Evolutionary conservation across 305 asterid genomes (phyloP).

Genomic region (Solanum hybrid): DNA sequence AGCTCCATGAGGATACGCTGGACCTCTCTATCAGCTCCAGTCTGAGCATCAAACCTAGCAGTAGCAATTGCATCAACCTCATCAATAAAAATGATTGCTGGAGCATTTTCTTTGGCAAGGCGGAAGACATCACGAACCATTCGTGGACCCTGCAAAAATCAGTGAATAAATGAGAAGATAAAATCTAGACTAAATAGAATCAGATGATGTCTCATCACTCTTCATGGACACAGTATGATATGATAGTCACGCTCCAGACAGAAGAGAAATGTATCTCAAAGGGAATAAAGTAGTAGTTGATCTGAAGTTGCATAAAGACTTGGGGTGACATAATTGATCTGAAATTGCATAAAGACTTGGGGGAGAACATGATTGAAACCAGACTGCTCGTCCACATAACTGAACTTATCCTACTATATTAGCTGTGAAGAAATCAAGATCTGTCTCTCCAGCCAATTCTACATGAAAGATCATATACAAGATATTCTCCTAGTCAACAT

Average conservation of each 20-base stretch:
- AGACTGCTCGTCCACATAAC: not conserved
- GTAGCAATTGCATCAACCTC: conserved; percentile 96
- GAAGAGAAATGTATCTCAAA: not conserved
- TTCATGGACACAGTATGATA: not conserved
- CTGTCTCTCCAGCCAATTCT: not conserved
- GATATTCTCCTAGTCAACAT: too few species aligned
- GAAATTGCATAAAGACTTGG: not conserved
- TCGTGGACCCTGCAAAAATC: conserved; percentile 54
- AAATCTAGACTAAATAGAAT: not conserved
- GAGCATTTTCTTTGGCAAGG: conserved; percentile 81
- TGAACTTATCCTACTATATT: not conserved
- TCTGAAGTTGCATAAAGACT: not conserved
- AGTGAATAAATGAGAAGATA: not conserved
- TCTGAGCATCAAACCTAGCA: conserved; percentile 81
- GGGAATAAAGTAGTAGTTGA: not conserved
- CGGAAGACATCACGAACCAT: conserved; percentile 91
- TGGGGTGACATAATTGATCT: not conserved
- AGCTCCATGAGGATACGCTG: conserved; percentile 83
- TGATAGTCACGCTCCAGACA: not conserved
- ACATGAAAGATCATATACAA: not conserved
- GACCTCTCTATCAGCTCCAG: conserved; percentile 89
- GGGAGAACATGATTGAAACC: not conserved
- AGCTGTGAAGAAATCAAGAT: not conserved
- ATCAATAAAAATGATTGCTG: conserved; percentile 76
- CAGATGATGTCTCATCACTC: not conserved